phyloP scores from a whole-genome alignment of 208 protist genomes.

The Leishmania martiniquensis region DNA sequence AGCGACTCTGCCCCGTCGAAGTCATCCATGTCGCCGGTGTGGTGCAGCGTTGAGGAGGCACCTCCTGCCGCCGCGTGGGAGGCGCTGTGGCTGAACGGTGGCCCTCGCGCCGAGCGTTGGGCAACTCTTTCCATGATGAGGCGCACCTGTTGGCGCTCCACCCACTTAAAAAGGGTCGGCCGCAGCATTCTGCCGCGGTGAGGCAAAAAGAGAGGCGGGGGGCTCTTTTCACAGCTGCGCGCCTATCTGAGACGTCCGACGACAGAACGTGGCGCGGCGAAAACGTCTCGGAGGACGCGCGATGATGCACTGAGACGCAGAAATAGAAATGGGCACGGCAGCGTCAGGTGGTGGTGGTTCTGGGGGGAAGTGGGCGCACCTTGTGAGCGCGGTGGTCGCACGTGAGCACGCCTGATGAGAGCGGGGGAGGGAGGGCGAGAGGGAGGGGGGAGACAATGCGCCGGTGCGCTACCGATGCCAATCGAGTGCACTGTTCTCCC shows the following conservation, averaged over 20 bases:
- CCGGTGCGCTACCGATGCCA: not conserved
- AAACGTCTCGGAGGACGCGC: not conserved
- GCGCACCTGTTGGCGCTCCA: conserved; percentile 28
- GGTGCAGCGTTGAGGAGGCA: conserved; percentile 8
- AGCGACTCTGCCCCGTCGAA: conserved; percentile 4
- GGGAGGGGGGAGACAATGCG: not conserved
- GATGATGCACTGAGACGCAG: not conserved
- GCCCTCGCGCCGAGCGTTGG: not conserved
- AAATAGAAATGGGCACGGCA: not conserved
- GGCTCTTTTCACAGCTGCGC: not conserved
- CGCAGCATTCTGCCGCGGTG: conserved; percentile 16
- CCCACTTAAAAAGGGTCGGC: conserved; percentile 30
- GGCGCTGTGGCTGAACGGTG: not conserved
- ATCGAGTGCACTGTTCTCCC: too few relatives aligned
- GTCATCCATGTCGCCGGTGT: conserved; percentile 21
- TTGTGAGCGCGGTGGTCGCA: not conserved
- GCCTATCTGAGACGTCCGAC: too few relatives aligned
- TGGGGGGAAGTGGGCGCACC: not conserved
- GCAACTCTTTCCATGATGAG: conserved; percentile 38
- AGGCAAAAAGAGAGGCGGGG: not conserved
- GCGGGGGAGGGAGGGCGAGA: not conserved
- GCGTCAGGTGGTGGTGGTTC: not conserved
- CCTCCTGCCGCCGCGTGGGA: not conserved
- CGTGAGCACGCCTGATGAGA: not conserved
- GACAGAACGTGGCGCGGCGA: not conserved